These are phyloP conservation scores for Hortaea werneckii DNA, from an alignment of 2,329 filamentous ascomycete species.

Conservation along the genomic window DNA sequence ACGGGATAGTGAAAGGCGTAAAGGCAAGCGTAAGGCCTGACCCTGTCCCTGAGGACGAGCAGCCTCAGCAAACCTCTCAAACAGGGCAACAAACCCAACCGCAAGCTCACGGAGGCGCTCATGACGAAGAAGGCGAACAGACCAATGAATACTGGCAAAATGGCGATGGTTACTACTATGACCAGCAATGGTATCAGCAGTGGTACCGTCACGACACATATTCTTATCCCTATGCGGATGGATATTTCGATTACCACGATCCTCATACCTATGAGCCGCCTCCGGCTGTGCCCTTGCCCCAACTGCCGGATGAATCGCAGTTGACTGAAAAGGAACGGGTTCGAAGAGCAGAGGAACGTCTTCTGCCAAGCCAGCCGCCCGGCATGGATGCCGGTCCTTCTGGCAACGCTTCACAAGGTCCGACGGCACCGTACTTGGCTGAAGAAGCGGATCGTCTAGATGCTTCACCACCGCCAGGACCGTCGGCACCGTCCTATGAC, in stretches of 20 bases:
- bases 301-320: conserved; percentile 48
- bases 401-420: conserved; percentile 19
- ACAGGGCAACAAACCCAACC: background rate
- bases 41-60: conserved; percentile 1
- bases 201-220: background rate
- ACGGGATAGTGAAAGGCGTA: conserved; percentile 56
- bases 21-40: conserved; percentile 36
- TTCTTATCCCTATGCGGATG: background rate
- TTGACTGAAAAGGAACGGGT: conserved; percentile 75
- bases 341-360: conserved; percentile 62
- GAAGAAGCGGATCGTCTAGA: conserved; percentile 10
- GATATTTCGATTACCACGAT: conserved; percentile 16
- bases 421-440: conserved; percentile 23
- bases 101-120: background rate
- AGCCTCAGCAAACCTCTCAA: background rate
- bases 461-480: conserved; percentile 11
- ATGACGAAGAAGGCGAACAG: background rate
- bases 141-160: conserved; percentile 1
- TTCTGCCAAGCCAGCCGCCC: conserved; percentile 73
- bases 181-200: background rate
- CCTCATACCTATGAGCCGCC: conserved; percentile 3
- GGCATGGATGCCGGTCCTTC: conserved; percentile 30
- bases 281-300: conserved; percentile 38
- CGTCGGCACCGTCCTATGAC: conserved; percentile 8
- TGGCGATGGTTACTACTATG: background rate